Conservation (phyloP, 768 basidiomycete species). For the Podaxis mareebaensis region DNA sequence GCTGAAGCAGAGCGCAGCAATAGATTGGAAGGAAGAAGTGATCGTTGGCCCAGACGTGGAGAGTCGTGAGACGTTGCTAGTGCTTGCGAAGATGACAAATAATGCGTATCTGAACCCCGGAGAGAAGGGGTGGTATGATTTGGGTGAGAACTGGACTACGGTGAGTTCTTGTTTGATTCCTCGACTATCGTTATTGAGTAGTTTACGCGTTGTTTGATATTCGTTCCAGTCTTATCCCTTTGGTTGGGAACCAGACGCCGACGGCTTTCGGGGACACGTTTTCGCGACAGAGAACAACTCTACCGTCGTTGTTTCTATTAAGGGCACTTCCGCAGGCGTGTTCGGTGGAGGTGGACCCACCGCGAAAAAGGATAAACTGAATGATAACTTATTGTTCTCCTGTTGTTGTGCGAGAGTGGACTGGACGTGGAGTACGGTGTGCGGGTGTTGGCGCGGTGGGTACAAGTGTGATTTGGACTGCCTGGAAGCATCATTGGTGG, state of each 20-base stretch:
- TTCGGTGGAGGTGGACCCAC: slow-evolving; percentile 82
- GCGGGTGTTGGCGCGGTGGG: slow-evolving; percentile 80
- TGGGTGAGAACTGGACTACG: slow-evolving; percentile 64
- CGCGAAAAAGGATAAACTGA: slow-evolving; percentile 87
- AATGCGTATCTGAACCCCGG: slow-evolving; percentile 79
- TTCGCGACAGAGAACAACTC: slow-evolving; percentile 83
- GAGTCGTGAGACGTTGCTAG: slow-evolving; percentile 70
- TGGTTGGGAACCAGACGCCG: slow-evolving; percentile 88
- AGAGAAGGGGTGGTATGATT: slow-evolving; percentile 75
- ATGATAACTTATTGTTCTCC: slow-evolving; percentile 90
- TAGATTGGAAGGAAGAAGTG: slow-evolving; percentile 77
- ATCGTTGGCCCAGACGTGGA: slow-evolving; percentile 75
- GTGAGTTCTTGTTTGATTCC: slow-evolving; percentile 30
- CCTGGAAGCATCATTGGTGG: slow-evolving; percentile 69
- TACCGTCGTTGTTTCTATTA: slow-evolving; percentile 86
- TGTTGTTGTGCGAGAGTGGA: slow-evolving; percentile 94
- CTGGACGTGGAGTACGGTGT: slow-evolving; percentile 94
- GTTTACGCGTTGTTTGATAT: not conserved
- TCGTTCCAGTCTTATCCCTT: slow-evolving; percentile 67
- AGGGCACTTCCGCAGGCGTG: slow-evolving; percentile 84
- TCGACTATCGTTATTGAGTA: not conserved
- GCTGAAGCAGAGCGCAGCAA: slow-evolving; percentile 41
- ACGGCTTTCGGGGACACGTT: slow-evolving; percentile 90
- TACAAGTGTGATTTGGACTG: slow-evolving; percentile 84
- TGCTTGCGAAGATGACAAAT: slow-evolving; percentile 93